phyloP scores from a whole-genome alignment of 139 green algal species.

The Tetradesmus obliquus region DNA sequence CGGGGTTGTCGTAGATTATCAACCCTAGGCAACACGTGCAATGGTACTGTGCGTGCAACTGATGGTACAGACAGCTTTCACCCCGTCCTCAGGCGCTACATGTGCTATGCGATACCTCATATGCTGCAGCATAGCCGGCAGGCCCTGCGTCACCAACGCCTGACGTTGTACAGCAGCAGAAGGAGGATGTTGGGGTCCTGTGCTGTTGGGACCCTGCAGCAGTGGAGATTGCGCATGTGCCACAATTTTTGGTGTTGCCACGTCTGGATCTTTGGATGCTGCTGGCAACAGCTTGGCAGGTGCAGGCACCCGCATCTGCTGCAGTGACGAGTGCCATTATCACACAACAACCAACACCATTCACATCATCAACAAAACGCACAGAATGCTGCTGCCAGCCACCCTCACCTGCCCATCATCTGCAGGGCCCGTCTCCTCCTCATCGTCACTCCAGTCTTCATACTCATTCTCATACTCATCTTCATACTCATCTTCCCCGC shows the following conservation, averaged over 20 bases:
- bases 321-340: too few relatives aligned
- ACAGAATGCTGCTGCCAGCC: neutral
- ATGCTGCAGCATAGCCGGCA: constrained; percentile 21
- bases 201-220: neutral
- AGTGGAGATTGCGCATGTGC: too few relatives aligned
- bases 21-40: neutral
- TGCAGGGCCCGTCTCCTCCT: neutral
- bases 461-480: constrained; percentile 3
- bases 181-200: neutral
- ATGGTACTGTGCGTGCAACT: neutral
- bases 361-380: neutral
- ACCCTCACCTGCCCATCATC: neutral
- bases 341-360: too few relatives aligned
- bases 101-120: neutral
- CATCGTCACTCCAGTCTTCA: neutral
- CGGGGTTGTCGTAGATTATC: too few relatives aligned
- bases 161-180: neutral
- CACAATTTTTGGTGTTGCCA: too few relatives aligned
- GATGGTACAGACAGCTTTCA: neutral
- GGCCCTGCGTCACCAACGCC: neutral
- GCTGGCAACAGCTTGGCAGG: too few relatives aligned
- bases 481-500: neutral
- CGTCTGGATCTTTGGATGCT: too few relatives aligned
- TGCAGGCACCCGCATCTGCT: neutral
- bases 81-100: neutral